These are phyloP conservation scores for Alternaria gaisen DNA, from an alignment of 2,329 filamentous ascomycete genomes.

Conservation along the genomic window DNA sequence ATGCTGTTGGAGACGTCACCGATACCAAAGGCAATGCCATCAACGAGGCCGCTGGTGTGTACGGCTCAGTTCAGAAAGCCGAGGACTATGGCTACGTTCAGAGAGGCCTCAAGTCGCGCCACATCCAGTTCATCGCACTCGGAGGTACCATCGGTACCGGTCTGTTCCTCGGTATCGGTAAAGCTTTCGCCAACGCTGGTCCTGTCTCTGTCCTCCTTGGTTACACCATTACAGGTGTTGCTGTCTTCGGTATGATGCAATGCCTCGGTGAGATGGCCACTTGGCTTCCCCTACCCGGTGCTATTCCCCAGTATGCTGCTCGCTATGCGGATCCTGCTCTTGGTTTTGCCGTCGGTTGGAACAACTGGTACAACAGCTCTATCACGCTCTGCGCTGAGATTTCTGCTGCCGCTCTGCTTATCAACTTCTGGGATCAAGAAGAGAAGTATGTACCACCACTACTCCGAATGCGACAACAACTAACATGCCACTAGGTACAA, in stretches of 20 bases:
- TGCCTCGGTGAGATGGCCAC: conserved; percentile 55
- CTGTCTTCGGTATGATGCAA: conserved; percentile 53
- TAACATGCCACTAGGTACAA: conserved; percentile 12
- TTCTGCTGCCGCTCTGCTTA: conserved; percentile 45
- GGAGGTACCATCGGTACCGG: conserved; percentile 62
- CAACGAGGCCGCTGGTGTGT: conserved; percentile 62
- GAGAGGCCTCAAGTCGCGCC: conserved; percentile 59
- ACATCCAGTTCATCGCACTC: conserved; percentile 68
- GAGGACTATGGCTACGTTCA: conserved; percentile 22
- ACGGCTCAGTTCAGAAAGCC: conserved; percentile 61
- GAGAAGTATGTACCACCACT: conserved; percentile 18
- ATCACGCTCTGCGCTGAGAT: conserved; percentile 50
- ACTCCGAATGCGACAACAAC: not conserved
- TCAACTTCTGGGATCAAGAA: conserved; percentile 47
- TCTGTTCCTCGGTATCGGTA: conserved; percentile 48
- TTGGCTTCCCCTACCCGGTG: conserved; percentile 52
- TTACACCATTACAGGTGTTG: conserved; percentile 47
- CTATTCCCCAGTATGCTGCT: conserved; percentile 48
- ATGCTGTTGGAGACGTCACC: conserved; percentile 39
- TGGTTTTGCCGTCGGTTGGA: conserved; percentile 37
- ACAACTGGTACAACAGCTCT: conserved; percentile 44
- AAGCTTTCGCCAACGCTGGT: conserved; percentile 44
- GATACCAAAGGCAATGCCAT: conserved; percentile 38
- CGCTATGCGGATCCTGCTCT: conserved; percentile 59
- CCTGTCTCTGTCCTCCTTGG: conserved; percentile 50